Evolutionary conservation across 169 alveolate species (phyloP).

Genomic region (Perkinsus olseni): DNA sequence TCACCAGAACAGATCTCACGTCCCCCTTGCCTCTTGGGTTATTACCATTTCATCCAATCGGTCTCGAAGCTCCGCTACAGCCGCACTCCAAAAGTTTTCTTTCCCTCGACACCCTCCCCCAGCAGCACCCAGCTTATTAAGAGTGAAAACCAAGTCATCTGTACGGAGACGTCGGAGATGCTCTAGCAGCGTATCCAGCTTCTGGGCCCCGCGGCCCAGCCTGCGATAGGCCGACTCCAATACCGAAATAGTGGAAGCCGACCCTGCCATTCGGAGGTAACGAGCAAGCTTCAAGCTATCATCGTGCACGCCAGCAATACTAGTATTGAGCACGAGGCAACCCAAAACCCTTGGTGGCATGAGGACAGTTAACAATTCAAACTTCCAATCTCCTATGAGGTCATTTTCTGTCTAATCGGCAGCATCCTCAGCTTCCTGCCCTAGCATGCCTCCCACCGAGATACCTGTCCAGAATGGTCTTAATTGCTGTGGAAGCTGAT

Average conservation of each 20-base stretch:
- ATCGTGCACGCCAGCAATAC: not conserved
- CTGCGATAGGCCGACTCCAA: not conserved
- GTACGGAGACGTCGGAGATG: not conserved
- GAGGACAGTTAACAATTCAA: no score
- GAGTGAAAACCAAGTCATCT: not conserved
- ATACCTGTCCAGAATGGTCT: not conserved
- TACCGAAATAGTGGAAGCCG: not conserved
- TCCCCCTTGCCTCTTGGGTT: not conserved
- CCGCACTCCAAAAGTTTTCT: not conserved
- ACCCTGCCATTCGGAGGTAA: not conserved
- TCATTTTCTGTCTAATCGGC: not conserved
- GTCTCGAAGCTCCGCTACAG: not conserved
- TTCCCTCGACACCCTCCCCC: not conserved
- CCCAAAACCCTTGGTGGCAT: not conserved
- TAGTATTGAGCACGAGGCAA: not conserved
- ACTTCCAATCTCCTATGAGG: no score
- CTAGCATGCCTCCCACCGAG: not conserved
- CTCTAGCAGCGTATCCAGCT: not conserved
- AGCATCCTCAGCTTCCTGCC: not conserved
- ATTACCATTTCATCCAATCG: not conserved
- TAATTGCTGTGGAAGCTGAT: not conserved
- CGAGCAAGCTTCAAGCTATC: not conserved
- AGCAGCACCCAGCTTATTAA: not conserved
- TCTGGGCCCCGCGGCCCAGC: not conserved
- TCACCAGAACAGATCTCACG: no score